Evolutionary conservation across 495 filamentous ascomycete genomes (phyloP).

Genomic region (Staphylotrichum longicolle): DNA sequence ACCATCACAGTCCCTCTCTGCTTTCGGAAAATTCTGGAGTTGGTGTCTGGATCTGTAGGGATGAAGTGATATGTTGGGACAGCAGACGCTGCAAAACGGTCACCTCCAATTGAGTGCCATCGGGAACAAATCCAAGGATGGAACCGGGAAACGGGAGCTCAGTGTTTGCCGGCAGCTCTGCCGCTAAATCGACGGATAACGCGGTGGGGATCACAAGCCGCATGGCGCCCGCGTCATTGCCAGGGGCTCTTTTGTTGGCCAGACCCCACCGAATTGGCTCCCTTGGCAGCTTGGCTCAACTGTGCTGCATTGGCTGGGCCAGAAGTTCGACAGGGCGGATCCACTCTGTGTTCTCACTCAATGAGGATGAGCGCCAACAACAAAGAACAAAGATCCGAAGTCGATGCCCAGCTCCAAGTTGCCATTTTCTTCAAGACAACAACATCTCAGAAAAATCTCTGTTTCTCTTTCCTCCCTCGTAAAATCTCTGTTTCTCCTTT

Average conservation of each 20-base stretch:
- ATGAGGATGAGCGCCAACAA: neutral
- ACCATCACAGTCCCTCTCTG: conserved; percentile 22
- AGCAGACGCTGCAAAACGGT: conserved; percentile 26
- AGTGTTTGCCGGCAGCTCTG: conserved; percentile 12
- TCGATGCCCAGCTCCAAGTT: no score
- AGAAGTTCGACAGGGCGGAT: no score
- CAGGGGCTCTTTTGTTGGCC: conserved; percentile 13
- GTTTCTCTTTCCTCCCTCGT: no score
- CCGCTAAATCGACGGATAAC: conserved; percentile 17
- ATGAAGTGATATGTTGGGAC: conserved; percentile 6
- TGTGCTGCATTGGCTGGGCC: no score
- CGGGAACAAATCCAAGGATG: neutral
- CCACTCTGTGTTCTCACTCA: no score
- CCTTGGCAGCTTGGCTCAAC: conserved; percentile 13
- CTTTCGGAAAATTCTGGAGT: neutral
- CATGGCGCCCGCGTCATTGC: conserved; percentile 19
- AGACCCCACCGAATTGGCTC: conserved; percentile 3
- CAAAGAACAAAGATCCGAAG: neutral
- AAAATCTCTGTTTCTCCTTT: no score
- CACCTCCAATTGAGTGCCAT: conserved; percentile 29
- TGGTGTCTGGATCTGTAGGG: neutral
- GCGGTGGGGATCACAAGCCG: conserved; percentile 13
- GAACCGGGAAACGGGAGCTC: conserved; percentile 1
- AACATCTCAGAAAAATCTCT: no score
- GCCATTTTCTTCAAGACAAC: no score